phyloP scores from a whole-genome alignment of 108 stramenopile species.

The Nitzschia palea region DNA sequence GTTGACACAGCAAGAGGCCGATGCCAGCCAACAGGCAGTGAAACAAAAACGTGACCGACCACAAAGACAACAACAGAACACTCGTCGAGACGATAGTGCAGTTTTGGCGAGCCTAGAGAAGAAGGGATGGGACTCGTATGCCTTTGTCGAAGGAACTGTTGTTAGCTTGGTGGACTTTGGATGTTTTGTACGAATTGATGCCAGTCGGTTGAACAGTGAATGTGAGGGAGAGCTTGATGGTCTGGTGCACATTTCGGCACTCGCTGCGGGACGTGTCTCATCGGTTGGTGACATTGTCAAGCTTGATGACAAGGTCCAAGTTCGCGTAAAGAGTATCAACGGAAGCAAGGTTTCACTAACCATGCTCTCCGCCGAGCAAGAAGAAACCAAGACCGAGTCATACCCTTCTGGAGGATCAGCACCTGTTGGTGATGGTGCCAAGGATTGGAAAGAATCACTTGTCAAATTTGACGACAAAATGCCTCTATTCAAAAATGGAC shows the following conservation, averaged over 20 bases:
- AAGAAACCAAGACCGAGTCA: conserved; percentile 46
- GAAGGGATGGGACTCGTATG: conserved; percentile 73
- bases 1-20: conserved; percentile 75
- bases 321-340: conserved; percentile 72
- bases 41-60: conserved; percentile 48
- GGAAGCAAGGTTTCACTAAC: conserved; percentile 74
- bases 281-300: conserved; percentile 61
- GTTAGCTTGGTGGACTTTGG: conserved; percentile 90
- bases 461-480: conserved; percentile 48
- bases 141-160: conserved; percentile 89
- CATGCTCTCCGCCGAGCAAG: conserved; percentile 84
- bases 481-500: conserved; percentile 64
- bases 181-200: conserved; percentile 89
- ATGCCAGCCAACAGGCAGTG: conserved; percentile 37
- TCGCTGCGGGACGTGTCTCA: conserved; percentile 59
- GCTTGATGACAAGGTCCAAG: conserved; percentile 77
- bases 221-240: conserved; percentile 82
- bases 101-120: conserved; percentile 58
- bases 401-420: conserved; percentile 6
- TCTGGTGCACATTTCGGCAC: conserved; percentile 84
- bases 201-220: conserved; percentile 61
- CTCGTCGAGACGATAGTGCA: conserved; percentile 66
- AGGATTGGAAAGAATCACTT: conserved; percentile 80
- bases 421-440: conserved; percentile 52
- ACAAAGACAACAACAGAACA: conserved; percentile 45